These are phyloP conservation scores for Solanum hybrid DNA, from an alignment of 305 asterid species.

Conservation along the genomic window DNA sequence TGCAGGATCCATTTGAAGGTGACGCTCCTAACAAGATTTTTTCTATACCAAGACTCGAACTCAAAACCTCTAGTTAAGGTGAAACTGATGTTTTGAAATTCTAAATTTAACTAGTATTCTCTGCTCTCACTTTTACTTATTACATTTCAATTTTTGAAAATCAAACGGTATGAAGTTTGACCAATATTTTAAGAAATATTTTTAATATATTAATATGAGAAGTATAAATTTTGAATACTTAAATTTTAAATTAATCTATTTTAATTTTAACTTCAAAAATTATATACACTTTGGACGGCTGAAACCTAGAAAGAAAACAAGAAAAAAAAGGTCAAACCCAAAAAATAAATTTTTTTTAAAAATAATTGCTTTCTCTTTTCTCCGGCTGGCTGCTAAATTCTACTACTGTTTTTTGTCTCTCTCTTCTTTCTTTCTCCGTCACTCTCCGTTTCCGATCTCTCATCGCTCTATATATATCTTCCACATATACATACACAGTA, in stretches of 20 bases:
- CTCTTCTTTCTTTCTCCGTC: constrained; percentile 53
- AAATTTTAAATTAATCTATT: not conserved
- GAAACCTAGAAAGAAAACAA: not conserved
- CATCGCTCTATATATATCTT: not conserved
- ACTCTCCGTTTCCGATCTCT: constrained; percentile 20
- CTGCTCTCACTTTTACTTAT: not conserved
- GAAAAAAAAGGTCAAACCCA: not conserved
- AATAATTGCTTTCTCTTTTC: not conserved
- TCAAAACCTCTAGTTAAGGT: not conserved
- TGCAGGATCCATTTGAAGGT: too few relatives aligned
- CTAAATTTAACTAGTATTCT: not conserved
- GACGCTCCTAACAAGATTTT: not conserved
- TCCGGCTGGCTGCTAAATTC: constrained; percentile 5
- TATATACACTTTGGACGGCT: not conserved
- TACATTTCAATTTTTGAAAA: not conserved
- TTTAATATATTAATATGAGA: not conserved
- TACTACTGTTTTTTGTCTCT: not conserved
- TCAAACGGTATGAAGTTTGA: not conserved
- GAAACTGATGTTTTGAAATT: not conserved
- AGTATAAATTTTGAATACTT: too few relatives aligned
- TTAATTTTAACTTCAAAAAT: not conserved
- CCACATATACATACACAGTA: not conserved
- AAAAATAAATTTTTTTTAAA: not conserved
- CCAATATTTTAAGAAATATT: not conserved
- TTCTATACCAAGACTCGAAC: not conserved